Evolutionary conservation across 1,139 yeast species (phyloP).

Genomic region (Magnusiomyces suaveolens): DNA sequence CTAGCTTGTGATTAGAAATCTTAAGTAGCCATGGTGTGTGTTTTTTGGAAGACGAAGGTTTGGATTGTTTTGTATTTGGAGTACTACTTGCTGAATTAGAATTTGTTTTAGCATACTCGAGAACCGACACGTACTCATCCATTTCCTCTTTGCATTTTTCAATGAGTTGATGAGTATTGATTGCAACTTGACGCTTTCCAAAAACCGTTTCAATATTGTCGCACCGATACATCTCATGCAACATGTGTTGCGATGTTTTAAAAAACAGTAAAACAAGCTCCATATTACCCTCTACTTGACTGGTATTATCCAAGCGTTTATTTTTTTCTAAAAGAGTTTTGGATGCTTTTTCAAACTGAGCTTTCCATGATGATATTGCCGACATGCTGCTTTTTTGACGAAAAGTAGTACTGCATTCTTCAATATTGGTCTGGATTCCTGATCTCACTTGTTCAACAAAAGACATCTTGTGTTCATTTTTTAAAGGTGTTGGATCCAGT

Average conservation of each 20-base stretch:
- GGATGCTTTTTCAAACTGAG: not conserved
- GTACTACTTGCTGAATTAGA: not conserved
- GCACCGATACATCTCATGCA: not conserved
- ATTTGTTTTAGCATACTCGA: not conserved
- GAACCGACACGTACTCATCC: not conserved
- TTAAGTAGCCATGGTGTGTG: not conserved
- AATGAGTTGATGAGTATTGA: not conserved
- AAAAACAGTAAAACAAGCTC: not conserved
- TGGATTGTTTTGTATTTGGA: no score
- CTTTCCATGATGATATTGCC: not conserved
- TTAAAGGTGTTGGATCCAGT: not conserved
- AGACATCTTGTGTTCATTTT: not conserved
- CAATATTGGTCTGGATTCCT: not conserved
- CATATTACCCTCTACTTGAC: not conserved
- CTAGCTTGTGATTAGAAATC: not conserved
- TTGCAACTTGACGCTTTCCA: not conserved
- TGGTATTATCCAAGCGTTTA: not conserved
- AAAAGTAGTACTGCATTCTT: not conserved
- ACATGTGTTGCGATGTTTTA: not conserved
- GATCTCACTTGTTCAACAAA: not conserved
- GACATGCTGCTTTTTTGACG: not conserved
- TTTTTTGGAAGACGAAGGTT: not conserved
- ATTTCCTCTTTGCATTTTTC: conserved; percentile 1
- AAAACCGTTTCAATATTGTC: conserved; percentile 1
- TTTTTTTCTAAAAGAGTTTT: not conserved